Evolutionary conservation across 129 eudicot species (phyloP), one percentile per base, ranked within the genome.

Genomic region (Deinandra increscens): DNA sequence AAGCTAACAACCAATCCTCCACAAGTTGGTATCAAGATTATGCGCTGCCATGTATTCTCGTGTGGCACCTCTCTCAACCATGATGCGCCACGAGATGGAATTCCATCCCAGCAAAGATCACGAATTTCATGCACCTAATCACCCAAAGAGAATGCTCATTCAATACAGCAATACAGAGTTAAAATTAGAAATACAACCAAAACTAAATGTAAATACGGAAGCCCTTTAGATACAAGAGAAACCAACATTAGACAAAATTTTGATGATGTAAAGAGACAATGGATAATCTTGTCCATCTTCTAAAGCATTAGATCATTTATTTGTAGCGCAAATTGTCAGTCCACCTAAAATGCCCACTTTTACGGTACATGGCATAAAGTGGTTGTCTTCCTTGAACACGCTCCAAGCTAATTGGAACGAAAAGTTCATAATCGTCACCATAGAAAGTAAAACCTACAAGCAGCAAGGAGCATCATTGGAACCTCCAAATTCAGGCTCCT

Each of bases 81-180:
- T 46, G 91, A 79, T 54, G 95, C 95, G 66, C 96, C 98, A 72
- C 85, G 81, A 70, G 76, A 60, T 19, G 91, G 91, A 64, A 92
- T 83, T 45, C 93, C 91, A 65, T 72, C 96, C 97, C 98, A 92
- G 68, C 83, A 82, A 62, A 88, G 50, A 69, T 84, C 96, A 20
- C 98, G 95, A 46, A 92, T 82, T 75, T 86, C 98, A 72, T 92
- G 96, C 63, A 92, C 98, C 98, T 91, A 76, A 72, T 60, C 26
- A 69, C 34, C 41, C 14, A 33, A 56, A 53, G 39, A 69, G 22
- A 56, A n/a, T 36, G 39, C 66, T 60, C 66, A 75, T 63, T 71
- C n/a, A 66, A 48, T 66, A 66, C 39, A 68, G 37, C 8, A 7
- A 12, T 20, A 66, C 33, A 64, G 36, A 66, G 58, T 49, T 62